Conservation (phyloP, 805 yeast species). For the Schizosaccharomyces japonicus region DNA sequence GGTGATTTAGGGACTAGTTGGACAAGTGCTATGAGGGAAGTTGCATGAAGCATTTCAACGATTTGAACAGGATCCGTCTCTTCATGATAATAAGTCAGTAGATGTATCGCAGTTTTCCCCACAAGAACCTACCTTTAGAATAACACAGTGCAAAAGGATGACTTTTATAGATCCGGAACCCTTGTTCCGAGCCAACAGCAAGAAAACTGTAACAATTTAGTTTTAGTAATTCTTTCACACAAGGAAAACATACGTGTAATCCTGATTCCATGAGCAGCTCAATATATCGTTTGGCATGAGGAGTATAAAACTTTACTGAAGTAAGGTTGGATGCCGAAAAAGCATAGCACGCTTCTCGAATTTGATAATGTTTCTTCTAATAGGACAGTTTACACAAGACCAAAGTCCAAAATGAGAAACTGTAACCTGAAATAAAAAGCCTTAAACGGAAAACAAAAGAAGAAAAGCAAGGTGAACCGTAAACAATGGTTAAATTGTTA, state of each 20-base stretch:
- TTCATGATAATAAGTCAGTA: slow-evolving; percentile 3
- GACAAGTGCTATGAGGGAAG: slow-evolving; percentile 65
- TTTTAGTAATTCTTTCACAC: neutral
- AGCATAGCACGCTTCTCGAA: neutral
- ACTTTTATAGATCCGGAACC: slow-evolving; percentile 61
- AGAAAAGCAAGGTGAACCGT: no score
- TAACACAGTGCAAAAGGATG: slow-evolving; percentile 64
- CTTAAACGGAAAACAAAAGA: no score
- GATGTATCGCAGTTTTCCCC: neutral
- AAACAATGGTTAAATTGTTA: no score
- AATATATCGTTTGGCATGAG: neutral
- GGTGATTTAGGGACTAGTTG: slow-evolving; percentile 26
- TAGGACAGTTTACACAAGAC: no score
- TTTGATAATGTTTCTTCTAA: no score
- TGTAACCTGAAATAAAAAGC: no score
- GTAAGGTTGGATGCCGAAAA: neutral
- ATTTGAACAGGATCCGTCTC: slow-evolving; percentile 23
- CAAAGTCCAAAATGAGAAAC: no score
- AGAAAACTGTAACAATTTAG: slow-evolving; percentile 25
- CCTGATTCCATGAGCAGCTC: slow-evolving; percentile 36
- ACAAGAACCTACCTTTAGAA: slow-evolving; percentile 18
- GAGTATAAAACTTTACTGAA: neutral
- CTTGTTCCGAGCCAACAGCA: slow-evolving; percentile 44
- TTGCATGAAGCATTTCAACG: slow-evolving; percentile 74
- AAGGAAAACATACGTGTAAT: slow-evolving; percentile 23